Percentiles rank a stretch among this genome's conserved stretches.
phyloP scores from a whole-genome alignment of 169 alveolate species.

The Plasmodium fragile region DNA sequence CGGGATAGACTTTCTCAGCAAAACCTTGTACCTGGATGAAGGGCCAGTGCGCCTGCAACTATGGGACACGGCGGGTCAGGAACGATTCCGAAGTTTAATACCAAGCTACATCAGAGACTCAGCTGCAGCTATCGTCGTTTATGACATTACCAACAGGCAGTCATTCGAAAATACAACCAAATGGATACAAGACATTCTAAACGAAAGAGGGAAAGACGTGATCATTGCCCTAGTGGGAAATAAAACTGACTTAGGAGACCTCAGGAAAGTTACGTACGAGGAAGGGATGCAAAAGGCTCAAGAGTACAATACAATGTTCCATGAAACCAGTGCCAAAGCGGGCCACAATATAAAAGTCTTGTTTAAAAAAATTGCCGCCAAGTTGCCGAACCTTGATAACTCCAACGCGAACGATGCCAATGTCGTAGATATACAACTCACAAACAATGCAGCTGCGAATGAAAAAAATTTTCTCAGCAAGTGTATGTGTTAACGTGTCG shows the following conservation, averaged over 20 bases:
- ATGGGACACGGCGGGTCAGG: conserved; percentile 99
- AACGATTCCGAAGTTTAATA: conserved; percentile 95
- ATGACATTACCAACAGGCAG: conserved; percentile 95
- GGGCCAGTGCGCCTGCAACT: conserved; percentile 96
- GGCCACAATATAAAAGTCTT: conserved; percentile 95
- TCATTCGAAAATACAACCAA: conserved; percentile 92
- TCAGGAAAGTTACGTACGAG: conserved; percentile 93
- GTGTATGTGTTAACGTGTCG: conserved; percentile 64
- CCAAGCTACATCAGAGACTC: conserved; percentile 98
- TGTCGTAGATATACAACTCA: conserved; percentile 68
- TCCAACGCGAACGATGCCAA: conserved; percentile 50
- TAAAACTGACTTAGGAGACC: conserved; percentile 96
- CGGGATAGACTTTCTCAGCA: conserved; percentile 98
- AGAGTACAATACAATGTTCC: conserved; percentile 93
- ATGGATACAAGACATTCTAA: conserved; percentile 98
- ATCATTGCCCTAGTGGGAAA: conserved; percentile 97
- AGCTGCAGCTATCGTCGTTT: conserved; percentile 96
- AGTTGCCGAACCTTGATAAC: conserved; percentile 78
- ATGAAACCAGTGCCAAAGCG: conserved; percentile 98
- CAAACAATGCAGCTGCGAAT: conserved; percentile 48
- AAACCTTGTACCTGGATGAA: conserved; percentile 95
- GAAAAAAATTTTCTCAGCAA: conserved; percentile 69
- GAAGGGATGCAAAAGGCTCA: conserved; percentile 94
- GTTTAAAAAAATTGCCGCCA: conserved; percentile 90
- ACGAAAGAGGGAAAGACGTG: conserved; percentile 96